phyloP scores from a whole-genome alignment of 129 eudicot genomes.

The Ambrosia artemisiifolia region DNA sequence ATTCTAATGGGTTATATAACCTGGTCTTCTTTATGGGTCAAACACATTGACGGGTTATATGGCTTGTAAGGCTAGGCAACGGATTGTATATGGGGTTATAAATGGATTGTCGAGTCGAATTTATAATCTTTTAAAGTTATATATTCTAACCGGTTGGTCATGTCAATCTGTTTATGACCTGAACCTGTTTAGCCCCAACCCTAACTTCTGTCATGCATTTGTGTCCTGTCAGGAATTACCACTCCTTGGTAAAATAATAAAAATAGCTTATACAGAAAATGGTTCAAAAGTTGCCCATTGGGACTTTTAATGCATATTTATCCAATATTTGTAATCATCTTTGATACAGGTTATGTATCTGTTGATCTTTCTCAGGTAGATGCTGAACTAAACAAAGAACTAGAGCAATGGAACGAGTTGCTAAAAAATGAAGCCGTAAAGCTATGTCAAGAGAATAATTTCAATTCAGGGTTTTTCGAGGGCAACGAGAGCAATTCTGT shows the following conservation, averaged over 20 bases:
- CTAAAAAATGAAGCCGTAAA: slow-evolving; percentile 79
- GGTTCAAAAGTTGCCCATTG: too few relatives aligned
- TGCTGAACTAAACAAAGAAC: slow-evolving; percentile 76
- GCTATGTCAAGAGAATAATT: slow-evolving; percentile 86
- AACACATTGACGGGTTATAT: background rate
- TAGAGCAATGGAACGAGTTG: slow-evolving; percentile 92
- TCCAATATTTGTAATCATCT: background rate
- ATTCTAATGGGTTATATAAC: background rate
- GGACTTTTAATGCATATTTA: background rate
- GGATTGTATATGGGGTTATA: background rate
- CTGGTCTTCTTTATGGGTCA: background rate
- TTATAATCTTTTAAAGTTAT: background rate
- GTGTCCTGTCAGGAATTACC: background rate
- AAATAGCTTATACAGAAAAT: background rate
- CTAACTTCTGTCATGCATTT: background rate
- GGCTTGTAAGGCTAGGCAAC: background rate
- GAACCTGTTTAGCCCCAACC: background rate
- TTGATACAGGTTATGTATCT: background rate
- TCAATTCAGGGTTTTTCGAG: slow-evolving; percentile 83
- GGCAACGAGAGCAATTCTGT: slow-evolving; percentile 73
- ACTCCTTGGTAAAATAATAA: background rate
- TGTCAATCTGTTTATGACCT: background rate
- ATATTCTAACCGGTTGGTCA: background rate
- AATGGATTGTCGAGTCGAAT: background rate
- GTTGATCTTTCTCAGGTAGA: slow-evolving; percentile 60